Conservation (phyloP, 116 monocot genomes). For the Cymodocea nodosa region DNA sequence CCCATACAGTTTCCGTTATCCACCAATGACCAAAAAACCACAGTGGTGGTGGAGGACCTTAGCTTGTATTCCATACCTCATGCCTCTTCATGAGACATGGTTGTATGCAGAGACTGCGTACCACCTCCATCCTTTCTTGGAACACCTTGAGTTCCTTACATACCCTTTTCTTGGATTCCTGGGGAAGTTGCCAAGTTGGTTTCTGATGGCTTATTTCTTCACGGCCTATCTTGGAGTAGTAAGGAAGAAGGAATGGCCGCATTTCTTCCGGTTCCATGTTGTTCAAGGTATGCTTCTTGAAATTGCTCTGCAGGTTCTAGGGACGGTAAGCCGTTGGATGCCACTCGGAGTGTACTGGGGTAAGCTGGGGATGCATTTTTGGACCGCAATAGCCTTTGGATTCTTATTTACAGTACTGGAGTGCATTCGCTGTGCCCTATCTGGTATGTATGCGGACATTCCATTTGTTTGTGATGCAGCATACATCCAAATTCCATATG, state of each 20-base stretch:
- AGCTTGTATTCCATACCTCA: slow-evolving; percentile 40
- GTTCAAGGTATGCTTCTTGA: slow-evolving; percentile 48
- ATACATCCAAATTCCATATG: slow-evolving; percentile 34
- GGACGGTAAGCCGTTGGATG: slow-evolving; percentile 30
- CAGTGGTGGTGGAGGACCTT: slow-evolving; percentile 50
- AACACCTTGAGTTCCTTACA: slow-evolving; percentile 25
- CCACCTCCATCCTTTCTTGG: slow-evolving; percentile 26
- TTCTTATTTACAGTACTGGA: slow-evolving; percentile 33
- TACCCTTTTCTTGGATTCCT: slow-evolving; percentile 35
- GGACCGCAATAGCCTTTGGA: slow-evolving; percentile 24
- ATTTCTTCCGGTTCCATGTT: slow-evolving; percentile 46
- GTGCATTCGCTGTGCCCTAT: slow-evolving; percentile 34
- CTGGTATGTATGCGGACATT: slow-evolving; percentile 35
- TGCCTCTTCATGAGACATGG: slow-evolving; percentile 35
- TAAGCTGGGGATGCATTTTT: slow-evolving; percentile 23
- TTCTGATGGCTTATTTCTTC: slow-evolving; percentile 26
- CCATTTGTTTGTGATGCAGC: slow-evolving; percentile 46
- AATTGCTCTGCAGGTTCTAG: slow-evolving; percentile 25
- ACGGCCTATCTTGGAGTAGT: slow-evolving; percentile 25
- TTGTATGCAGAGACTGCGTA: slow-evolving; percentile 24
- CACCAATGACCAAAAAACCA: slow-evolving; percentile 31
- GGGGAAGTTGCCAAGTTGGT: slow-evolving; percentile 31
- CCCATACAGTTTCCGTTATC: slow-evolving; percentile 18
- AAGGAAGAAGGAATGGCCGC: slow-evolving; percentile 44
- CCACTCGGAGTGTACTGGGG: slow-evolving; percentile 24